Conservation (phyloP, 2,329 filamentous ascomycete genomes). For the Colletotrichum simmondsii region DNA sequence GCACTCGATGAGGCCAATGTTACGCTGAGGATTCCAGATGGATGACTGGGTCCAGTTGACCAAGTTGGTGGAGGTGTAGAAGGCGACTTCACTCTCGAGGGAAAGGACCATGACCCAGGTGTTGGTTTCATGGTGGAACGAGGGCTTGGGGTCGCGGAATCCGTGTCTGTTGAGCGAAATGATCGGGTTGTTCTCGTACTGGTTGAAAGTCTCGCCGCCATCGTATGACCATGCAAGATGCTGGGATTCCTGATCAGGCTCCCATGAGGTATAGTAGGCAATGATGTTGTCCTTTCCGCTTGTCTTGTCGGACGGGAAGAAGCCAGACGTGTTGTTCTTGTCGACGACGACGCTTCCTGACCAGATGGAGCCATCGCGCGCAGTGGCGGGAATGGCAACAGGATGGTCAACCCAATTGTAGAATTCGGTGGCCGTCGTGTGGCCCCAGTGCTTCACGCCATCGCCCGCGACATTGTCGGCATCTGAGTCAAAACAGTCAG, state of each 20-base stretch:
- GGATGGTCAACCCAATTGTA: slow-evolving; percentile 74
- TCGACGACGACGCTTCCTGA: slow-evolving; percentile 70
- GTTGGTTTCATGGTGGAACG: slow-evolving; percentile 59
- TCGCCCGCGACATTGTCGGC: slow-evolving; percentile 60
- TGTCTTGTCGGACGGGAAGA: slow-evolving; percentile 68
- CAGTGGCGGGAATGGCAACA: slow-evolving; percentile 66
- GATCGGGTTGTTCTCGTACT: slow-evolving; percentile 70
- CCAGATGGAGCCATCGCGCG: slow-evolving; percentile 57
- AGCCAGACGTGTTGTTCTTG: slow-evolving; percentile 72
- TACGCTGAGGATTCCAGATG: slow-evolving; percentile 35
- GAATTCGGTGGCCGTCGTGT: slow-evolving; percentile 70
- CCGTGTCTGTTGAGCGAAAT: slow-evolving; percentile 63
- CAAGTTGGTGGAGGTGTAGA: slow-evolving; percentile 70
- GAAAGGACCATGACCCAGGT: slow-evolving; percentile 69
- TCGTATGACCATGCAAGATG: slow-evolving; percentile 71
- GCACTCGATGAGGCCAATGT: slow-evolving; percentile 54
- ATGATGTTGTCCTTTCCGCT: slow-evolving; percentile 62
- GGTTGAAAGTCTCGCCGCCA: slow-evolving; percentile 69
- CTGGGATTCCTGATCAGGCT: slow-evolving; percentile 61
- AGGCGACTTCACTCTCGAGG: slow-evolving; percentile 68
- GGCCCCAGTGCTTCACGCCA: slow-evolving; percentile 69
- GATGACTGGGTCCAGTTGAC: slow-evolving; percentile 60
- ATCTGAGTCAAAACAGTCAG: slow-evolving; percentile 11
- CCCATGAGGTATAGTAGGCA: slow-evolving; percentile 55
- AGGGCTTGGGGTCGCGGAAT: slow-evolving; percentile 75